Base-by-base conservation (phyloP, 768 basidiomycete genomes). In the Russula olivacea region DNA sequence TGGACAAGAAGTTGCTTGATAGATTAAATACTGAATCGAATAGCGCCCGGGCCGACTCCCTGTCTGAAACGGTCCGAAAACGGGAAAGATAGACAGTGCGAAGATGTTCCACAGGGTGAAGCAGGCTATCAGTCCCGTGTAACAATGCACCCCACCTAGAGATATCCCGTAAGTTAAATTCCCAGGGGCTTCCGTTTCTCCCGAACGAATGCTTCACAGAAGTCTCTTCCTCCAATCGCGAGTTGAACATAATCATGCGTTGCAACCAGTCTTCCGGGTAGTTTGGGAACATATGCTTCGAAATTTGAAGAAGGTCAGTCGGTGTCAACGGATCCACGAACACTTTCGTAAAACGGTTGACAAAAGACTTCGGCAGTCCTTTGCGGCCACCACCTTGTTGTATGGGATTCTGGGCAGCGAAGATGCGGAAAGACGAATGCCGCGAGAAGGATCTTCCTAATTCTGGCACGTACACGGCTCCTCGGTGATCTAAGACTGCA, bases 301-400 rank as follows among this genome's bases (percentile, higher is more conserved):
- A 95, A 61, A 98, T 87, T 23, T 87, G 74, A 49, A 87, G 78
- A 58, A 97, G 78, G 74, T 99, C 97, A 36, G 81, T 75, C 0
- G 86, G 72, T 1, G 86, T 83, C 41, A 98, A 82, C 68, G 96
- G 91, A 68, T 94, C 86, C 51, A 98, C 76, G 71, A 93, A 93
- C 45, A 98, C 97, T 73, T 94, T 95, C n/a, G 93, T 98, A 76
- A 99, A 99, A 17, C 97, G 87, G 73, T 99, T 97, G 59, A 98
- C 79, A 76, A 97, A 99, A 0, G 97, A 98, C 71, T 92, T 96
- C 0, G 97, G 97, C 7, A 99, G 81, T 21, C 97, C 97, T 74
- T 99, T 99, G 41, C 97, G 85, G 17, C 96, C 95, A 58, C 97
- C 95, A 25, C 97, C 97, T 78, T 99, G 97, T 64, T 87, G 86